phyloP scores from a whole-genome alignment of 2,329 filamentous ascomycete genomes.

The Dactylellina leptospora region DNA sequence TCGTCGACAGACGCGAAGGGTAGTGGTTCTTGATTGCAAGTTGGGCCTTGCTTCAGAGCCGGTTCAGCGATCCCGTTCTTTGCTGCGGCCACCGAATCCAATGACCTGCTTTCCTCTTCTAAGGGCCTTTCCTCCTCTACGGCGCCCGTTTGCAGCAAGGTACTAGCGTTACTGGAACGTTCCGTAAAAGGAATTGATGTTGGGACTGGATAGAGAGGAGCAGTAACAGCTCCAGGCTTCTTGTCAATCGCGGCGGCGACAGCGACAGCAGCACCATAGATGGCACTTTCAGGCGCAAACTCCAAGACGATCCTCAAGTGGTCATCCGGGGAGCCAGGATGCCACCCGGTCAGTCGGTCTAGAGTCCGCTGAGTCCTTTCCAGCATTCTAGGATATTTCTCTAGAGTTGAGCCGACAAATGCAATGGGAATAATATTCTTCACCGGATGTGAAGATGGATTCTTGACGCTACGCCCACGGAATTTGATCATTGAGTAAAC shows the following conservation, averaged over 20 bases:
- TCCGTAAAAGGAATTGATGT: conserved; percentile 26
- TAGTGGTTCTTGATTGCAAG: too few species aligned
- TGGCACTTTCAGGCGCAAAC: conserved; percentile 45
- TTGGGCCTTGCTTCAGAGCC: background rate
- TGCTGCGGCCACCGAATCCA: conserved; percentile 1
- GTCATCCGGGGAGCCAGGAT: background rate
- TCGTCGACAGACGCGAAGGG: conserved; percentile 1
- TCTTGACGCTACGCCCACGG: conserved; percentile 11
- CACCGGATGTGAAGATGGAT: conserved; percentile 2
- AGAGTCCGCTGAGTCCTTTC: conserved; percentile 28
- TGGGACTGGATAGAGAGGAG: conserved; percentile 11
- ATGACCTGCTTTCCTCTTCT: conserved; percentile 17
- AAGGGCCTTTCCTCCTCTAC: conserved; percentile 18
- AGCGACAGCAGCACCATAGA: conserved; percentile 44
- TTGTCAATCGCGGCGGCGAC: conserved; percentile 38
- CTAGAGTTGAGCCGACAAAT: conserved; percentile 44
- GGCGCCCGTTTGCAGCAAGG: conserved; percentile 20
- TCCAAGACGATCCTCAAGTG: conserved; percentile 33
- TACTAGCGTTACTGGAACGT: conserved; percentile 49
- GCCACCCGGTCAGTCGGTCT: conserved; percentile 33
- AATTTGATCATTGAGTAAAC: conserved; percentile 43
- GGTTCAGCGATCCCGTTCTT: conserved; percentile 11
- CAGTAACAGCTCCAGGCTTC: background rate
- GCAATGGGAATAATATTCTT: conserved; percentile 40
- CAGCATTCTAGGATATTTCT: conserved; percentile 41